These are phyloP conservation scores for Microthlaspi erraticum DNA, from an alignment of 345 rosid species.

Conservation along the genomic window DNA sequence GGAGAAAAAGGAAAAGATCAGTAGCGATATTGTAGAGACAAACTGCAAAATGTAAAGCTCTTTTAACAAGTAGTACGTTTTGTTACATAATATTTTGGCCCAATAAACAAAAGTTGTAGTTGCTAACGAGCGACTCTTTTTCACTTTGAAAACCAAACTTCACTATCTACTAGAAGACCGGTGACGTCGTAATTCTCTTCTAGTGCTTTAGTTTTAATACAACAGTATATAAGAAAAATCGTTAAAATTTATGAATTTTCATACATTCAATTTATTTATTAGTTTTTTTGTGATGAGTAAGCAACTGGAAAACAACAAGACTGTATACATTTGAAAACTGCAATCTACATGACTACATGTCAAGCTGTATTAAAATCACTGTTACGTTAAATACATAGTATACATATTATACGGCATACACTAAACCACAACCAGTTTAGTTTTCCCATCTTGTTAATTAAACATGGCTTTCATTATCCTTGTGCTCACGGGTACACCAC, in stretches of 20 bases:
- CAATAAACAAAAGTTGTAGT: constrained; percentile 27
- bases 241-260: background rate
- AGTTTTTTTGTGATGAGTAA: no score
- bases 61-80: constrained; percentile 40
- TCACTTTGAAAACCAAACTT: constrained; percentile 20
- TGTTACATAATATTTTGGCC: constrained; percentile 34
- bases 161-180: constrained; percentile 29
- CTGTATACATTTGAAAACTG: background rate
- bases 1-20: constrained; percentile 3
- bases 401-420: no score
- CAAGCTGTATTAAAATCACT: background rate
- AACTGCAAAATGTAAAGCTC: constrained; percentile 42
- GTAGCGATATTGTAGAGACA: constrained; percentile 35
- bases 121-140: constrained; percentile 14
- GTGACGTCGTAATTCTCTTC: constrained; percentile 17
- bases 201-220: constrained; percentile 1
- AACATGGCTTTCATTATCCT: background rate
- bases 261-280: background rate
- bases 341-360: background rate
- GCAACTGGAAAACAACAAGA: constrained; percentile 2
- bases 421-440: constrained; percentile 11
- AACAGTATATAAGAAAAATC: background rate
- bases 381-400: background rate
- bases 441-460: background rate
- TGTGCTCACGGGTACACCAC: background rate